Evolutionary conservation across 139 green algal species (phyloP), one percentile per base, ranked within the genome.

Genomic region (Haematococcus lacustris): DNA sequence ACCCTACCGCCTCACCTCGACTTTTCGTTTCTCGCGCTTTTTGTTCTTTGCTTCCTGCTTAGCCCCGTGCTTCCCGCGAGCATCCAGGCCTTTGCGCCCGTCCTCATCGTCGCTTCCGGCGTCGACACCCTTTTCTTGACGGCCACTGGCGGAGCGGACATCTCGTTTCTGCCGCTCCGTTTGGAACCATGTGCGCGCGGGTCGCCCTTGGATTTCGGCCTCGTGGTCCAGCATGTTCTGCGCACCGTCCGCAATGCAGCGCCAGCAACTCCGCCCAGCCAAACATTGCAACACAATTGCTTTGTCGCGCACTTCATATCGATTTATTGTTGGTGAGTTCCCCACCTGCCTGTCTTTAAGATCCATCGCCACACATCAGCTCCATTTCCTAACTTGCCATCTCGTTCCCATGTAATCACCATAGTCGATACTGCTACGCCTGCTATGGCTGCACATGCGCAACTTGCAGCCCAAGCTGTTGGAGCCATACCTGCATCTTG

Each of bases 171-270:
- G 51, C 9, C 72, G 72, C 71, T 85, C 79, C 1, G n/a, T 79
- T 41, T 77, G 87, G 76, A 98, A 99, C 95, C 95, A 99, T 32
- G 92, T 97, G 71, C 91, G 85, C 62, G 84, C 73, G 0, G 95
- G 95, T n/a, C 91, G 83, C 0, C 88, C 60, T 51, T 72, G 80
- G 80, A 99, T 99, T 84, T 98, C 93, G 3, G 75, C 83, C 83
- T 93, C 84, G 77, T 99, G 93, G 71, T 96, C 87, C 33, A 98
- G 59, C 82, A 99, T 81, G 83, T 98, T 97, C 51, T 74, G 69
- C 25, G n/a, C n/a, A n/a, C n/a, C n/a, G n/a, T n/a, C n/a, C n/a
- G n/a, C n/a, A n/a, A n/a, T n/a, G n/a, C n/a, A n/a, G n/a, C n/a
- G n/a, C n/a, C n/a, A n/a, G n/a, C n/a, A n/a, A n/a, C n/a, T n/a